Base-by-base conservation (phyloP, 2,329 filamentous ascomycete genomes). In the Coniella vitis region DNA sequence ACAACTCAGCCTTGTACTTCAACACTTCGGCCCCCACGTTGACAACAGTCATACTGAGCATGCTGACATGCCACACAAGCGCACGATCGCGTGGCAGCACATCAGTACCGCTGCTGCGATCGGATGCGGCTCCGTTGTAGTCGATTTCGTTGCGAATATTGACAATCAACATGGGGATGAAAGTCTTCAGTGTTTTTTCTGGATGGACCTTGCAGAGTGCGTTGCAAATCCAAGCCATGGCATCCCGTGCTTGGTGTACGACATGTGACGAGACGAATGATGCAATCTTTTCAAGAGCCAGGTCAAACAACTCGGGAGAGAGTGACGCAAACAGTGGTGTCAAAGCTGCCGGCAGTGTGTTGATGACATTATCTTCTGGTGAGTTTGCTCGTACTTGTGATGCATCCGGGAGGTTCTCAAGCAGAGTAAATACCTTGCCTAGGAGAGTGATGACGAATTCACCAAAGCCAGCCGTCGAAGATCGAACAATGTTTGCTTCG, bases 171-270 rank as follows among this genome's bases (percentile, higher is more conserved):
- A 95, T 89, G 1, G 93, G 93, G 29, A 98, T 77, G 48, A 98
- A 86, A 13, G 89, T 81, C 63, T 90, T 93, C 44, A 98, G 74
- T 0, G 93, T 90, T 70, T 96, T 96, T 63, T 91, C 84, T 0
- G 94, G 90, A 58, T 94, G 88, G 57, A 95, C 89, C 68, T 97
- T 97, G 75, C 93, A 95, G 20, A 98, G 75, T 0, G 89, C 87
- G 65, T 96, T 97, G 68, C 91, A 87, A 47, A 97, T 97, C 76
- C 95, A 98, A 1, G 94, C 93, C 86, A 98, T 96, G 7, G 93
- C 91, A 72, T 98, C 93, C 56, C 91, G 78, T 46, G 93, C 91
- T 67, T 97, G 93, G 60, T 98, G 90, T 16, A 98, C 91, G 42
- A 98, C 93, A 69, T 97, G 93, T 55, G 87, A 87, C 1, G 87